phyloP scores from a whole-genome alignment of 108 stramenopile species.

The Pseudonitzschia pungens region DNA sequence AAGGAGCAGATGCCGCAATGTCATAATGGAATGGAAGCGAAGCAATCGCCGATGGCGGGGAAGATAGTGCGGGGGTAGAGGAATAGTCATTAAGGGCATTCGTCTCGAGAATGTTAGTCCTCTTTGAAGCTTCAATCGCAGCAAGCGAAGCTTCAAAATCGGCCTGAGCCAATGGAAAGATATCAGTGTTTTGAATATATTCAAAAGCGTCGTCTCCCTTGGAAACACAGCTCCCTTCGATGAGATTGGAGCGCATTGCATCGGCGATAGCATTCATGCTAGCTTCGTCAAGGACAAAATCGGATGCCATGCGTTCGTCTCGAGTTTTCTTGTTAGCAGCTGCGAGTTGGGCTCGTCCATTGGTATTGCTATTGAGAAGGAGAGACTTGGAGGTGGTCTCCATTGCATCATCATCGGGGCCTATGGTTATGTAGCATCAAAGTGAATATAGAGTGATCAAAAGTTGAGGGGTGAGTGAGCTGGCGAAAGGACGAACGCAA shows the following conservation, averaged over 20 bases:
- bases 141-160: not conserved
- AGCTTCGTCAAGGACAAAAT: not conserved
- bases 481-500: not conserved
- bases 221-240: not conserved
- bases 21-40: conserved; percentile 2
- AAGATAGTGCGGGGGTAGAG: not conserved
- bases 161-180: not conserved
- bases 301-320: not conserved
- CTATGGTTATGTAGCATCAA: not conserved
- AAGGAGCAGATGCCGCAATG: not conserved
- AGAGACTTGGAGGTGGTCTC: not conserved
- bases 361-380: not conserved
- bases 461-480: not conserved
- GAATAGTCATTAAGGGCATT: not conserved
- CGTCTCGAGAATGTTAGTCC: not conserved
- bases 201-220: not conserved
- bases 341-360: not conserved
- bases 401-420: conserved; percentile 3
- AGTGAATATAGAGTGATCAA: not conserved
- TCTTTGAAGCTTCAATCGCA: not conserved
- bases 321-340: not conserved
- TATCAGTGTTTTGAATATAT: not conserved
- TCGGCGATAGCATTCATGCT: not conserved
- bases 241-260: not conserved
- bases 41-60: not conserved